These are phyloP conservation scores for Xanthoconium purpureum DNA, from an alignment of 768 basidiomycete genomes.

Conservation along the genomic window DNA sequence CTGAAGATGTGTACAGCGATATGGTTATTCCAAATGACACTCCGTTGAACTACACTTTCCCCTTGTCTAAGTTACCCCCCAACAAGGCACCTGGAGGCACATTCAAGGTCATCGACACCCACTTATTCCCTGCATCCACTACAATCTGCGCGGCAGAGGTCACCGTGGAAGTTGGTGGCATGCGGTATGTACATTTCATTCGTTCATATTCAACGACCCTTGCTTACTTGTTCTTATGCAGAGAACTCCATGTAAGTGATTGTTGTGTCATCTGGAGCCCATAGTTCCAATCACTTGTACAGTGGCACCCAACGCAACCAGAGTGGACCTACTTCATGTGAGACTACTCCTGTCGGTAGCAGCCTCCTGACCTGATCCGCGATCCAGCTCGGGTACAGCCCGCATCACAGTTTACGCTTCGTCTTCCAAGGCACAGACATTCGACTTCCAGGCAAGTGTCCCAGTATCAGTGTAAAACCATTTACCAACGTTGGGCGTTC, in stretches of 20 bases:
- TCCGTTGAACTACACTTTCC: conserved; percentile 52
- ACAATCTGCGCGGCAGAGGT: conserved; percentile 59
- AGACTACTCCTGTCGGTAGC: neutral
- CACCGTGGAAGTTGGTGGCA: conserved; percentile 55
- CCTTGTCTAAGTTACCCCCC: conserved; percentile 45
- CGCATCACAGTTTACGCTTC: conserved; percentile 45
- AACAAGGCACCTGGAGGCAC: conserved; percentile 50
- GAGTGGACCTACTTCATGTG: conserved; percentile 47
- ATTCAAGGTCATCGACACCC: conserved; percentile 58
- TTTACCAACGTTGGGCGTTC: conserved; percentile 10
- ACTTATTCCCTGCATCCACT: conserved; percentile 49
- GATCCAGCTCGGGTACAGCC: conserved; percentile 35
- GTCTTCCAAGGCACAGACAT: conserved; percentile 38
- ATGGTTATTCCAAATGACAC: conserved; percentile 49
- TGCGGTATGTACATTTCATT: conserved; percentile 40
- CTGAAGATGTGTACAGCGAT: conserved; percentile 38
- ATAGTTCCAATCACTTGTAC: neutral
- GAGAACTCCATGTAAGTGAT: conserved; percentile 45
- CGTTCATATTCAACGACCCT: neutral
- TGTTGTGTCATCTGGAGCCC: neutral
- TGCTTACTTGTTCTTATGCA: conserved; percentile 5
- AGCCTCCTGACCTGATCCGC: neutral
- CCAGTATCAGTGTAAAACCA: neutral
- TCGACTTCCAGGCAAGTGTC: conserved; percentile 40
- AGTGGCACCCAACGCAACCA: conserved; percentile 54